Conservation (phyloP, 768 basidiomycete species). For the Rhizopogon vulgaris region DNA sequence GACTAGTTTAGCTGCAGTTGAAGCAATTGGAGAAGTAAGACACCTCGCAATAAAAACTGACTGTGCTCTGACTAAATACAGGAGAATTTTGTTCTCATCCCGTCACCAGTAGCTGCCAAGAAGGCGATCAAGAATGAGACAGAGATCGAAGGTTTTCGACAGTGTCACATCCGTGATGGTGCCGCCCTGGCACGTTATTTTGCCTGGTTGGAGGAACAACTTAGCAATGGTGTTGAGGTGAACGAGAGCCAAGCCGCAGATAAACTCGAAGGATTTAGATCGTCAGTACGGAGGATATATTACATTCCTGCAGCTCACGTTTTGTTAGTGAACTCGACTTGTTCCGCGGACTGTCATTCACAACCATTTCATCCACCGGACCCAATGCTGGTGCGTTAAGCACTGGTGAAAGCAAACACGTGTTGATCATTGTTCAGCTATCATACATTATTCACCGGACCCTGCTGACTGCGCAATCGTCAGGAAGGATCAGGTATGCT, state of each 20-base stretch:
- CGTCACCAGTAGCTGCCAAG: conserved; percentile 72
- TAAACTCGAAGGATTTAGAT: conserved; percentile 72
- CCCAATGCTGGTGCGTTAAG: conserved; percentile 76
- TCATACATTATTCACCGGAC: conserved; percentile 91
- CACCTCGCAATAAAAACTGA: neutral
- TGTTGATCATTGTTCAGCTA: conserved; percentile 40
- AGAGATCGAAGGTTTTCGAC: conserved; percentile 87
- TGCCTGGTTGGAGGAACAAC: conserved; percentile 87
- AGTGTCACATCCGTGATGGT: conserved; percentile 86
- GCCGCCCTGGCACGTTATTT: conserved; percentile 86
- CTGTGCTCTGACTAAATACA: conserved; percentile 15
- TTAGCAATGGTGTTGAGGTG: conserved; percentile 53
- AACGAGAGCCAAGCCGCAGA: conserved; percentile 79
- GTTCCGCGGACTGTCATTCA: conserved; percentile 86
- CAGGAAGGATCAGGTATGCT: conserved; percentile 59
- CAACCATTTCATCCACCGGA: conserved; percentile 89
- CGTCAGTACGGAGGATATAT: conserved; percentile 42
- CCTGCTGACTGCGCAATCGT: conserved; percentile 68
- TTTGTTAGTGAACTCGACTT: conserved; percentile 57
- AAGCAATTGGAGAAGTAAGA: conserved; percentile 66
- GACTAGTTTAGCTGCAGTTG: conserved; percentile 75
- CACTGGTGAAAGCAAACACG: neutral
- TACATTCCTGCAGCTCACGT: neutral
- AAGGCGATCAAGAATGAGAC: conserved; percentile 77
- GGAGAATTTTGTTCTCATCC: conserved; percentile 54